Percentiles rank a stretch among this genome's conserved stretches.
Conservation (phyloP, 352 stramenopile species). For the Hyaloperonospora arabidopsidis region DNA sequence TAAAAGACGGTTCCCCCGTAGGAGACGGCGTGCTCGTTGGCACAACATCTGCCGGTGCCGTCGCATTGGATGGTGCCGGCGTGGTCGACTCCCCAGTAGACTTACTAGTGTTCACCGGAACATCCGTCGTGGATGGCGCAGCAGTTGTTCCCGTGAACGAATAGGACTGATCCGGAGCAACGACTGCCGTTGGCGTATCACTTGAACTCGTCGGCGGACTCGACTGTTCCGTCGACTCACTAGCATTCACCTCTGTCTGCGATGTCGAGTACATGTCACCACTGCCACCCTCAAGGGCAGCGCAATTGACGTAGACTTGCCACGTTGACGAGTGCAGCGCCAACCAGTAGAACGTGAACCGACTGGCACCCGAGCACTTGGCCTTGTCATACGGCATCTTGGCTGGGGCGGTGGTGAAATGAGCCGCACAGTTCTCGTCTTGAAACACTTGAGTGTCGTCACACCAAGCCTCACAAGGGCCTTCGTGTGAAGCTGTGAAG, state of each 20-base stretch:
- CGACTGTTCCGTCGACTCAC: too few species aligned
- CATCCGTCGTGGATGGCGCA: too few species aligned
- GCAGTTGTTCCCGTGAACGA: too few species aligned
- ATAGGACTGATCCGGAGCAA: too few species aligned
- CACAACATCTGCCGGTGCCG: too few species aligned
- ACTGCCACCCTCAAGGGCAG: constrained; percentile 13
- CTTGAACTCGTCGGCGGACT: too few species aligned
- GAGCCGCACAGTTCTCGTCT: constrained; percentile 30
- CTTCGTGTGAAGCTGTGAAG: constrained; percentile 22
- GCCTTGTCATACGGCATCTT: constrained; percentile 32
- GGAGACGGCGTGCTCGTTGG: too few species aligned
- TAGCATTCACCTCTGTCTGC: not conserved
- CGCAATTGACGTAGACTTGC: constrained; percentile 40
- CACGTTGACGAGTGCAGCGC: constrained; percentile 37
- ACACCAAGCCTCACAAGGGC: constrained; percentile 43
- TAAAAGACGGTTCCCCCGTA: too few species aligned
- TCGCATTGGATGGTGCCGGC: too few species aligned
- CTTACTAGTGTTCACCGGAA: too few species aligned
- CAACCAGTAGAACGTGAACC: constrained; percentile 35
- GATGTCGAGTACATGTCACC: not conserved
- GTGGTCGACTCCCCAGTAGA: too few species aligned
- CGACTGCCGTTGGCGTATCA: too few species aligned
- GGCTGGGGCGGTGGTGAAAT: constrained; percentile 29
- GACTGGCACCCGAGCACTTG: constrained; percentile 23
- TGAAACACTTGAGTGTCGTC: constrained; percentile 35